Percentiles rank a stretch among this genome's conserved stretches.
These are phyloP conservation scores for Fusarium solani-melongenae DNA, from an alignment of 2,329 filamentous ascomycete genomes.

Conservation along the genomic window DNA sequence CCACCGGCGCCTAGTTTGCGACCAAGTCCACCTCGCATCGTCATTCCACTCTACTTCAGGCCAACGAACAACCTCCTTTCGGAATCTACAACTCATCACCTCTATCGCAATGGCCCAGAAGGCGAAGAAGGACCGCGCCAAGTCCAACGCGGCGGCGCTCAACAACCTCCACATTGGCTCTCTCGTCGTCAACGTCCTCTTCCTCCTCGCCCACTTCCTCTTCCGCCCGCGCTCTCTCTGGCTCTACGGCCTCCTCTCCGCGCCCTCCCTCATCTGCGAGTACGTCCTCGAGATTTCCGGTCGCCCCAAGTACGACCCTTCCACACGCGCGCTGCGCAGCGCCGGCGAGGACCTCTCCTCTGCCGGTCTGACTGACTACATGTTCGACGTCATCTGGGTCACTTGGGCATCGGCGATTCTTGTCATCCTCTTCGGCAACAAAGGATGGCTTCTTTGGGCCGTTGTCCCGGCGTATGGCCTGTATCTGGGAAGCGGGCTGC, in stretches of 20 bases:
- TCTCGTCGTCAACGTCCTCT: slow-evolving; percentile 76
- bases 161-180: slow-evolving; percentile 85
- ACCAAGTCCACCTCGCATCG: neutral
- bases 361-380: slow-evolving; percentile 91
- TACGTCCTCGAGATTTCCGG: slow-evolving; percentile 87
- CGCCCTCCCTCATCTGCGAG: slow-evolving; percentile 82
- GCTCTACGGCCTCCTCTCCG: slow-evolving; percentile 77
- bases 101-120: slow-evolving; percentile 66
- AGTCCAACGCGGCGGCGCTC: slow-evolving; percentile 80
- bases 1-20: slow-evolving; percentile 5
- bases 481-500: slow-evolving; percentile 64
- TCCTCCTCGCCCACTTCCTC: slow-evolving; percentile 77
- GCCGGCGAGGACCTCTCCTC: slow-evolving; percentile 90
- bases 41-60: slow-evolving; percentile 21
- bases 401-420: slow-evolving; percentile 82
- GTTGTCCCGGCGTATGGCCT: slow-evolving; percentile 66
- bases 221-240: slow-evolving; percentile 72
- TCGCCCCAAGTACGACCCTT: slow-evolving; percentile 77
- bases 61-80: neutral
- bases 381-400: slow-evolving; percentile 97
- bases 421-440: slow-evolving; percentile 84
- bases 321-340: slow-evolving; percentile 74
- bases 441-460: slow-evolving; percentile 70
- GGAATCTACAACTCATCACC: neutral
- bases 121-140: slow-evolving; percentile 75